These are phyloP conservation scores for Astrothelium macrocarpum DNA, from an alignment of 495 filamentous ascomycete species.

Conservation along the genomic window DNA sequence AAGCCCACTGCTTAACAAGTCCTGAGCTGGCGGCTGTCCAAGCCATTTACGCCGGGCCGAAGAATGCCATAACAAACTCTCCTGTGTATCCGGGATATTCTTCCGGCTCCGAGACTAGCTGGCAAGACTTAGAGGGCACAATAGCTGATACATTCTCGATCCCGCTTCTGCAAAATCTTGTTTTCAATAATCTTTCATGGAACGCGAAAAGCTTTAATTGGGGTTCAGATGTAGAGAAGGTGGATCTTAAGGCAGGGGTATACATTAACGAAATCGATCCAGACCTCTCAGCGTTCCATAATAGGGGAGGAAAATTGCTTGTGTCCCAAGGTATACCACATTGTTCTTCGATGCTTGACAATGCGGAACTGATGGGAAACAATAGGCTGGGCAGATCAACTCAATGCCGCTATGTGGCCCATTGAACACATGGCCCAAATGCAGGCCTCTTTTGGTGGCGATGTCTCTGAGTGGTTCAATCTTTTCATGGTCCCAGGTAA, in stretches of 20 bases:
- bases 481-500: constrained; percentile 31
- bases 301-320: constrained; percentile 33
- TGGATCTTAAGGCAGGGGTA: constrained; percentile 26
- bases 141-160: constrained; percentile 32
- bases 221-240: constrained; percentile 29
- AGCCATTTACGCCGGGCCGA: constrained; percentile 27
- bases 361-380: not conserved
- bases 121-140: no score
- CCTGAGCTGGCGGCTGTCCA: constrained; percentile 24
- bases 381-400: constrained; percentile 35
- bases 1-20: constrained; percentile 23
- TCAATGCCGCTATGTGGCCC: constrained; percentile 36
- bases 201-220: constrained; percentile 41
- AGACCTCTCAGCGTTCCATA: constrained; percentile 28
- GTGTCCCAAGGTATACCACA: constrained; percentile 23
- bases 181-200: constrained; percentile 53
- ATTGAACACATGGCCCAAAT: constrained; percentile 35
- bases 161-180: constrained; percentile 57
- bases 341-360: not conserved
- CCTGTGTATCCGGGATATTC: constrained; percentile 35
- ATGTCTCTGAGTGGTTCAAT: constrained; percentile 31
- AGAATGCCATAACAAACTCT: constrained; percentile 14
- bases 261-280: constrained; percentile 34
- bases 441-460: constrained; percentile 21
- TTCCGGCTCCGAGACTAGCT: constrained; percentile 29